Base-by-base conservation (phyloP, 2,329 filamentous ascomycete genomes). In the Penicillium sclerotigenum region DNA sequence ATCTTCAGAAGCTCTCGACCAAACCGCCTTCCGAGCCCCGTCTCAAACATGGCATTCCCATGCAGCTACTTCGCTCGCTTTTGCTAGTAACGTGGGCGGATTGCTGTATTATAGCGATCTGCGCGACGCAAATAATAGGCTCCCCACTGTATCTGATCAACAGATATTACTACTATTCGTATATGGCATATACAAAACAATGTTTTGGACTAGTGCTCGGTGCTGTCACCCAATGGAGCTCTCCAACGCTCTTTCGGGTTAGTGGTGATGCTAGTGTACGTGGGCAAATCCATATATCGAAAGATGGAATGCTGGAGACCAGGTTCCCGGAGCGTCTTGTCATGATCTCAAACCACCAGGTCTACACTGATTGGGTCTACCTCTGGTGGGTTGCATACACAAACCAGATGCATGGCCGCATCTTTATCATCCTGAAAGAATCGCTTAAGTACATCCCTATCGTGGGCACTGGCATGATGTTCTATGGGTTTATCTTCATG, bases 331-430 rank as follows among this genome's bases (percentile, higher is more conserved):
- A 87, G 59, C 78, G 85, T 16, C 71, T 87, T 56, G 80, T 87
- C 9, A 67, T 87, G 65, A 83, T 87, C 69, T 80, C 84, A 7
- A 87, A 87, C 56, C 85, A 87, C 63, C 83, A 87, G 66, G 79
- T 87, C 3, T 87, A 87, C 67, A 87, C 84, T n/a, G 85, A 87
- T 64, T 87, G 85, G 85, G 73, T 87, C 14, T 87, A 87, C 66
- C 76, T 87, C 2, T 87, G 85, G 85, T 87, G 84, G 84, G 79
- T 85, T 43, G 81, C 83, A 2, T 87, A 87, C 63, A 85, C 84
- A 1, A 84, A 84, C 64, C 75, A 77, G 57, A 86, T 86, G 81
- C 84, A 87, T 61, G 85, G 85, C 33, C 82, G 82, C 60, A 80
- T 87, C 63, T 87, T 84, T 68, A 87, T 87, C 68, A 86, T 87